Evolutionary conservation across 116 monocot genomes (phyloP).

Genomic region (Posidonia oceanica): DNA sequence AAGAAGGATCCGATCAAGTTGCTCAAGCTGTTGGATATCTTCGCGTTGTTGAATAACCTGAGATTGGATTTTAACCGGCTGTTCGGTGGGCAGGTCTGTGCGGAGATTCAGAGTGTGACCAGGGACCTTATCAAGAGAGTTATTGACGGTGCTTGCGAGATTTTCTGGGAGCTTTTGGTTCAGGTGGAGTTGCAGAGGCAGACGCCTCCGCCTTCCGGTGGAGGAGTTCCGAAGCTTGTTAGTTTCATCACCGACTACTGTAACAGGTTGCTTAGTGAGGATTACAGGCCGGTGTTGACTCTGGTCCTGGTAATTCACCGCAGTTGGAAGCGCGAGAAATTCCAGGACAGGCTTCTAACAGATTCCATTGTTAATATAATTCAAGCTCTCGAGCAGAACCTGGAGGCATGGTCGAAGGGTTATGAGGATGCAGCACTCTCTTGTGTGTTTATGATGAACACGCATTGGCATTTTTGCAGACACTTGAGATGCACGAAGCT

Average conservation of each 20-base stretch:
- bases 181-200: conserved; percentile 83
- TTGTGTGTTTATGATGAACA: conserved; percentile 79
- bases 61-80: conserved; percentile 72
- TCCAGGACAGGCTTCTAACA: conserved; percentile 35
- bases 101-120: conserved; percentile 59
- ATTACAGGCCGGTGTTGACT: conserved; percentile 47
- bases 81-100: conserved; percentile 66
- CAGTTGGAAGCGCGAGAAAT: conserved; percentile 70
- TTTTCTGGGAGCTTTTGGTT: conserved; percentile 75
- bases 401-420: conserved; percentile 58
- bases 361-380: conserved; percentile 56
- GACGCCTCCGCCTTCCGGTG: conserved; percentile 42
- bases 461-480: conserved; percentile 74
- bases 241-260: conserved; percentile 66
- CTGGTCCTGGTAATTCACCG: conserved; percentile 65
- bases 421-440: conserved; percentile 52
- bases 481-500: conserved; percentile 53
- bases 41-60: conserved; percentile 46
- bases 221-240: conserved; percentile 51
- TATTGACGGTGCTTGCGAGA: conserved; percentile 72
- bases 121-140: conserved; percentile 70
- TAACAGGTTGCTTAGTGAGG: conserved; percentile 51
- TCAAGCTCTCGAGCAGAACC: conserved; percentile 62
- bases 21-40: conserved; percentile 72
- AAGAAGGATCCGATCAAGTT: conserved; percentile 94